A percentile compares a stretch with the other conserved stretches of the same genome.
These are phyloP conservation scores for Dendrobium huoshanense DNA, from an alignment of 106 monocot genomes.

Conservation along the genomic window DNA sequence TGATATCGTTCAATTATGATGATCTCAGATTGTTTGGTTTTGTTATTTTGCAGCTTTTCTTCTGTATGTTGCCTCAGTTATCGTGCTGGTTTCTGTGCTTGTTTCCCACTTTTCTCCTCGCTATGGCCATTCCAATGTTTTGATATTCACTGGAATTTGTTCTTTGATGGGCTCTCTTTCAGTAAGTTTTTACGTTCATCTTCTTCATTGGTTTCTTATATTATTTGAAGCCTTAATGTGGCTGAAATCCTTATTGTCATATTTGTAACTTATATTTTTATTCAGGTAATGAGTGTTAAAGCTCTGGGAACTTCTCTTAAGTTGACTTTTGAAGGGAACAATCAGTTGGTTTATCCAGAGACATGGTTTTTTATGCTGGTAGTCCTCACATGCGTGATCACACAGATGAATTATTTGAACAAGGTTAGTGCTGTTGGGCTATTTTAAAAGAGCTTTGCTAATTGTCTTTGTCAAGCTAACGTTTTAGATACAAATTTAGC, in stretches of 20 bases:
- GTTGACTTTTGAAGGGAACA: slow-evolving; percentile 47
- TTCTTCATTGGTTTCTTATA: neutral
- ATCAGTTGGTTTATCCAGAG: slow-evolving; percentile 48
- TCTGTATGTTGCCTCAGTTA: slow-evolving; percentile 64
- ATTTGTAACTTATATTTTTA: neutral
- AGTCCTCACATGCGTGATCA: slow-evolving; percentile 49
- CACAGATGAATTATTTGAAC: slow-evolving; percentile 73
- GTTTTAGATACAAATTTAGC: slow-evolving; percentile 3
- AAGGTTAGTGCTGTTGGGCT: slow-evolving; percentile 26
- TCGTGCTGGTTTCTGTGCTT: slow-evolving; percentile 56
- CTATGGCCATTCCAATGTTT: slow-evolving; percentile 65
- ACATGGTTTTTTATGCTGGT: slow-evolving; percentile 63
- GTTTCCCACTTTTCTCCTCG: slow-evolving; percentile 65
- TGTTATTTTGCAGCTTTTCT: slow-evolving; percentile 60
- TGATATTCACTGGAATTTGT: slow-evolving; percentile 67
- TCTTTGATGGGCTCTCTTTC: slow-evolving; percentile 85
- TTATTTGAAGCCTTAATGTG: neutral
- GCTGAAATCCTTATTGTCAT: neutral
- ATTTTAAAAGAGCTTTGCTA: neutral
- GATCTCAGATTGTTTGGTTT: slow-evolving; percentile 5
- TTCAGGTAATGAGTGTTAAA: slow-evolving; percentile 73
- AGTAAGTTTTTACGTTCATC: slow-evolving; percentile 19
- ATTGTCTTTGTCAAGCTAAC: neutral
- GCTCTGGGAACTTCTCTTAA: slow-evolving; percentile 65
- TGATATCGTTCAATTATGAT: neutral